A percentile compares a stretch with the other conserved stretches of the same genome.
phyloP scores from a whole-genome alignment of 176 grass and related monocot species.

The Oryza meyeriana region DNA sequence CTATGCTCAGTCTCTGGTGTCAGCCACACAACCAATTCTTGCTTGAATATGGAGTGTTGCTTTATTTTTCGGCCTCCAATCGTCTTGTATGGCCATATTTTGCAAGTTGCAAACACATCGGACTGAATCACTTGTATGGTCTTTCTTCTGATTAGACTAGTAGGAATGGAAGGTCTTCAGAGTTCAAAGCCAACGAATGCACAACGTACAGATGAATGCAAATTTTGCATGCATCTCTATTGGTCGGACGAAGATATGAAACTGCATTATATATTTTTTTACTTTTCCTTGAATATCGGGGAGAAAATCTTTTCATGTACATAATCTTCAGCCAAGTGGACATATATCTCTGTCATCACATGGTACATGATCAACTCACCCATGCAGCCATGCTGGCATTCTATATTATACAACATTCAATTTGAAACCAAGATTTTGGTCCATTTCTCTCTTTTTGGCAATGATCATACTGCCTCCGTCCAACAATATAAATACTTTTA shows the following conservation, averaged over 20 bases:
- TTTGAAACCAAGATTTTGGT: neutral
- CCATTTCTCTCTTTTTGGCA: neutral
- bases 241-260: neutral
- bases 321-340: neutral
- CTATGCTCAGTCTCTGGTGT: too few relatives aligned
- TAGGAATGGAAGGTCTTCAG: neutral
- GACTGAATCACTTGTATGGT: neutral
- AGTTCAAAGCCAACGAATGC: neutral
- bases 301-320: neutral
- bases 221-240: neutral
- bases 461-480: too few relatives aligned
- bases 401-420: neutral
- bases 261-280: neutral
- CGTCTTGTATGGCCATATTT: neutral
- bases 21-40: neutral
- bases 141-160: neutral
- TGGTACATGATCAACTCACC: neutral
- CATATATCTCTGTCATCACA: neutral
- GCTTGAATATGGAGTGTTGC: neutral
- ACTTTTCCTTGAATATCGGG: neutral
- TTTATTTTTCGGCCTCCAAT: neutral
- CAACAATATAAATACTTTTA: too few relatives aligned
- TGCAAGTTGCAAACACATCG: neutral
- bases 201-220: neutral
- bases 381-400: neutral